These are phyloP conservation scores for Fusarium sp. DNA, from an alignment of 2,329 filamentous ascomycete genomes.

Conservation along the genomic window DNA sequence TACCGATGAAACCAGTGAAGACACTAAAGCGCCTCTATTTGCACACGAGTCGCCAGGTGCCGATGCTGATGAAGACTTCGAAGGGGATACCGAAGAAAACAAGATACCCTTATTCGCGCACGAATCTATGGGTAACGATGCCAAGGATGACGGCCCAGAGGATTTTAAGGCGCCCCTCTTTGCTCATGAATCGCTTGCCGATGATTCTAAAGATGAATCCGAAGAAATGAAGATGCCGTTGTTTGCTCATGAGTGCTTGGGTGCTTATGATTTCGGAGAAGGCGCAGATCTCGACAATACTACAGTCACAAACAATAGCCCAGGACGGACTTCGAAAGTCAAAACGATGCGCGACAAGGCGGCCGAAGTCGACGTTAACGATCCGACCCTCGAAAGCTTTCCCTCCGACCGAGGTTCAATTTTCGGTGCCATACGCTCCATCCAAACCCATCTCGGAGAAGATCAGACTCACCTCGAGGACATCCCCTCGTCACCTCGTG, in stretches of 20 bases:
- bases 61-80: conserved; percentile 46
- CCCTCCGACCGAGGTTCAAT: conserved; percentile 59
- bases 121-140: conserved; percentile 56
- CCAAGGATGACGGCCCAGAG: conserved; percentile 49
- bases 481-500: conserved; percentile 51
- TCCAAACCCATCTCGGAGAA: conserved; percentile 57
- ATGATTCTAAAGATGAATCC: conserved; percentile 21
- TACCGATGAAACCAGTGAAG: conserved; percentile 18
- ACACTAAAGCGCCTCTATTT: conserved; percentile 55
- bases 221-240: conserved; percentile 52
- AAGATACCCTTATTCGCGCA: conserved; percentile 59
- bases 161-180: conserved; percentile 40
- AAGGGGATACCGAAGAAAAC: conserved; percentile 47
- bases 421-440: conserved; percentile 57
- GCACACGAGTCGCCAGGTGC: conserved; percentile 59
- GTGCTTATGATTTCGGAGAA: conserved; percentile 53
- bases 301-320: conserved; percentile 30
- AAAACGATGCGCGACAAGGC: conserved; percentile 34
- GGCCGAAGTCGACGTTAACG: conserved; percentile 53
- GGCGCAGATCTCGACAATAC: conserved; percentile 46
- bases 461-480: conserved; percentile 53
- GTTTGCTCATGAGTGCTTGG: conserved; percentile 61
- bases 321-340: conserved; percentile 21
- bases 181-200: conserved; percentile 23
- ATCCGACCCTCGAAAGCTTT: conserved; percentile 62